phyloP scores from a whole-genome alignment of 2,329 filamentous ascomycete genomes.

The Sporothrix phasma region DNA sequence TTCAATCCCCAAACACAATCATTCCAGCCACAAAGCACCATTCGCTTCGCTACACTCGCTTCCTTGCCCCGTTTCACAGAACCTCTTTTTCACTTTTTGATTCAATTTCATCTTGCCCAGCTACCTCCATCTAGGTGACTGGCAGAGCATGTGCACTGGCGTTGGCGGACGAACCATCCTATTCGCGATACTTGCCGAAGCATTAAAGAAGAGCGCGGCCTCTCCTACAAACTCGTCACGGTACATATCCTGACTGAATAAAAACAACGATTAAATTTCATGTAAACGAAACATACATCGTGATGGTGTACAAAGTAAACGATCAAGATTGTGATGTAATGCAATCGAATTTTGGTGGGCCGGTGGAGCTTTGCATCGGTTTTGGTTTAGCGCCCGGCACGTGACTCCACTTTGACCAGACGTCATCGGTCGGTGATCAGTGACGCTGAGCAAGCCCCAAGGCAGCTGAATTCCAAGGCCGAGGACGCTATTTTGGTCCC shows the following conservation, averaged over 20 bases:
- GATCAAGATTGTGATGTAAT: no score
- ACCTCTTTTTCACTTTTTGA: background rate
- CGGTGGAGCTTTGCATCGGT: background rate
- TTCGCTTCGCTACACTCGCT: background rate
- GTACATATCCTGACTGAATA: background rate
- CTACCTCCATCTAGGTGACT: background rate
- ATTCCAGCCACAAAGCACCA: no score
- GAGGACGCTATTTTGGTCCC: background rate
- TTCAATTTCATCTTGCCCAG: background rate
- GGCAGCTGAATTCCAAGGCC: background rate
- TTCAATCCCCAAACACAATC: background rate
- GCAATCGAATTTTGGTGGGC: no score
- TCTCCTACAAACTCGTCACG: background rate
- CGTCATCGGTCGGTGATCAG: background rate
- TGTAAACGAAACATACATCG: background rate
- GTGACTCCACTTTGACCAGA: background rate
- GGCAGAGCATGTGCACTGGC: conserved; percentile 5
- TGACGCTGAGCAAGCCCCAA: background rate
- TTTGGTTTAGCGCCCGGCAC: background rate
- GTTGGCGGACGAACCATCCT: conserved; percentile 4
- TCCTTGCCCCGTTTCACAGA: background rate
- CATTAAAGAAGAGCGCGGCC: background rate
- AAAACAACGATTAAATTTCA: background rate
- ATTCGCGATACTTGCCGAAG: background rate
- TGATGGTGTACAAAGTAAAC: background rate